Evolutionary conservation across 2,329 filamentous ascomycete genomes (phyloP), one percentile per base, ranked within the genome.

Genomic region (Claviceps fusiformis): DNA sequence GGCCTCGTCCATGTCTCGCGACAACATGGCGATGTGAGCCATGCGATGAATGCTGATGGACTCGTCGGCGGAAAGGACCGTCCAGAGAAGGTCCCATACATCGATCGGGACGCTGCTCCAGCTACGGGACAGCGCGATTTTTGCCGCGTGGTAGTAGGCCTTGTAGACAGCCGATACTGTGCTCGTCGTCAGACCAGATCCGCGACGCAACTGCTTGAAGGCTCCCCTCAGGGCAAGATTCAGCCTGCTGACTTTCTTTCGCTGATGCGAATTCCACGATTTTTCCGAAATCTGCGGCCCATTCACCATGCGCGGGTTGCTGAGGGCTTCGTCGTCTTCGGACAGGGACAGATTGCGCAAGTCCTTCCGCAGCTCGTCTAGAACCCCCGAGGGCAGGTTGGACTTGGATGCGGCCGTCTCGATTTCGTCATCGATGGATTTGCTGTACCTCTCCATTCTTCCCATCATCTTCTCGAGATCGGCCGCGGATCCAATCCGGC

Each of bases 41-140:
- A 86, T 75, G 35, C 82, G 78, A 59, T 81, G 73, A 48, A 76
- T 66, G 64, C 81, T 77, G 39, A 71, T 58, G 10, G 69, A 65
- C 46, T 79, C 73, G 8, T 77, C 71, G 48, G 75, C 73, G 1
- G 82, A 79, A 47, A 85, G 71, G 2, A 80, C 68, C 35, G 76
- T 71, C 86, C 86, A 92, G 9, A 92, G 67, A 2, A 82, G 65
- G n/a, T 78, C 70, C 80, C 86, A 86, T 5, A 80, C 75, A 17
- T 78, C 73, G 10, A 73, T 63, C 0, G 85, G 79, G n/a, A 90
- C 75, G 35, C 74, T 73, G 41, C 73, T 66, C 69, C 82, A 77
- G 10, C 70, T 65, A 24, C 68, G 68, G 1, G 73, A 67, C 46
- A 83, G 67, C 7, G 68, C 64, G 15, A 67, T 66, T 11, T 76